These are phyloP conservation scores for Galeopsis tetrahit DNA, from an alignment of 257 asterid species.

Conservation along the genomic window DNA sequence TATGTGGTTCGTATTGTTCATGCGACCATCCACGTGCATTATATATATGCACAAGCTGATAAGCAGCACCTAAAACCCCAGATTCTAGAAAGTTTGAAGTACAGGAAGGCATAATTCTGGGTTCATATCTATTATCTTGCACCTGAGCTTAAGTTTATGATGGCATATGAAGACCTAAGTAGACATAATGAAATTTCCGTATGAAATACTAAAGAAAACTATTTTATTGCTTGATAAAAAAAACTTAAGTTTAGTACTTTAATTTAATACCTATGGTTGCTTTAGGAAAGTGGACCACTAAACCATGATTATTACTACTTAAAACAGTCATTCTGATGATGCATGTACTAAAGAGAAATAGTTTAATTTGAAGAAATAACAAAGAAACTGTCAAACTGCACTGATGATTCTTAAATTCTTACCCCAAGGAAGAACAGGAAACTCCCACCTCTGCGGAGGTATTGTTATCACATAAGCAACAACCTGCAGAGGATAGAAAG, in stretches of 20 bases:
- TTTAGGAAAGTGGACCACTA: conserved; percentile 5
- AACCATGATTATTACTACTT: background rate
- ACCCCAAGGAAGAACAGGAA: conserved; percentile 92
- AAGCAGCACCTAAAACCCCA: background rate
- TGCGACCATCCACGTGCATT: background rate
- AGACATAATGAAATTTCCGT: background rate
- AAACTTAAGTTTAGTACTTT: background rate
- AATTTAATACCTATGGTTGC: conserved; percentile 5
- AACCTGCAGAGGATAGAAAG: conserved; percentile 48
- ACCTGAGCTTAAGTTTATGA: background rate
- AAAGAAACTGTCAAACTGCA: conserved; percentile 14
- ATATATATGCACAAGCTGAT: background rate
- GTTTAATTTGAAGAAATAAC: conserved; percentile 20
- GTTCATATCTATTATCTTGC: background rate
- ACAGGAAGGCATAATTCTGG: background rate
- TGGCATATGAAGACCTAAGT: background rate
- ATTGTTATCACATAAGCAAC: conserved; percentile 71
- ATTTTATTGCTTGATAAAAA: background rate
- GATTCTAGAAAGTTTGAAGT: background rate
- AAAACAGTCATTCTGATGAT: background rate
- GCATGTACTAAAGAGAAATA: conserved; percentile 4
- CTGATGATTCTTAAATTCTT: conserved; percentile 36
- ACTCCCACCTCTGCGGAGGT: conserved; percentile 76
- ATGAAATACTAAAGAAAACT: background rate
- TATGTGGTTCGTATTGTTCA: background rate